Base-by-base conservation (phyloP, 495 filamentous ascomycete genomes). In the Hyaloscypha hepaticicola region DNA sequence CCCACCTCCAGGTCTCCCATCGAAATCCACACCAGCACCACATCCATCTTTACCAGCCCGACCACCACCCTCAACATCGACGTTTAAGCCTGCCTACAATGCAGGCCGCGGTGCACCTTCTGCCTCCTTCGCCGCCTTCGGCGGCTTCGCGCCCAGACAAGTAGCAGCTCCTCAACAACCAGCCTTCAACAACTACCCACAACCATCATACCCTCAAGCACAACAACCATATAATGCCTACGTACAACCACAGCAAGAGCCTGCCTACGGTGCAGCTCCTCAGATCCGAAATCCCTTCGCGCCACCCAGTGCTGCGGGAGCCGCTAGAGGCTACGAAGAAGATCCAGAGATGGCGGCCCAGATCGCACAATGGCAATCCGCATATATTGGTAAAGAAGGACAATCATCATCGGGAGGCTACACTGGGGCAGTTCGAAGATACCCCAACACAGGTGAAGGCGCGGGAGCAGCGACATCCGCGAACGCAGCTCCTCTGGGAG, bases 291-390 rank as follows among this genome's bases (percentile, higher is more conserved):
- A 97, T 72, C 92, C 93, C 0, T 97, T 96, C 73, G 66, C 69
- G 22, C 87, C 89, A 1, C 82, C 87, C 1, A 87, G 90, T 6
- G 81, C 77, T 49, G 77, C 77, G 14, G 67, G 70, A 31, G 66
- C 66, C 9, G 65, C 49, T 2, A 69, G 74, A 55, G 73, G 73
- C 24, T 71, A 70, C 34, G 76, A 71, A 56, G 81, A 80, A 48
- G 93, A 98, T 71, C 88, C 92, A 7, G 93, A 97, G 70, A 89
- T 91, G 73, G 91, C 95, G 61, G 92, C 92, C 12, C 90, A 96
- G 74, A 93, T 97, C 61, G 94, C 94, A 52, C 92, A 97, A 76
- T 98, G 96, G 92, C 93, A 96, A 76, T 93, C 88, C 71, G 92
- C 95, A 21, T 99, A 98, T 73, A 83, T 87, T 61, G 61, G 57